Base-by-base conservation (phyloP, 2,329 filamentous ascomycete species). In the Calonectria hongkongensis region DNA sequence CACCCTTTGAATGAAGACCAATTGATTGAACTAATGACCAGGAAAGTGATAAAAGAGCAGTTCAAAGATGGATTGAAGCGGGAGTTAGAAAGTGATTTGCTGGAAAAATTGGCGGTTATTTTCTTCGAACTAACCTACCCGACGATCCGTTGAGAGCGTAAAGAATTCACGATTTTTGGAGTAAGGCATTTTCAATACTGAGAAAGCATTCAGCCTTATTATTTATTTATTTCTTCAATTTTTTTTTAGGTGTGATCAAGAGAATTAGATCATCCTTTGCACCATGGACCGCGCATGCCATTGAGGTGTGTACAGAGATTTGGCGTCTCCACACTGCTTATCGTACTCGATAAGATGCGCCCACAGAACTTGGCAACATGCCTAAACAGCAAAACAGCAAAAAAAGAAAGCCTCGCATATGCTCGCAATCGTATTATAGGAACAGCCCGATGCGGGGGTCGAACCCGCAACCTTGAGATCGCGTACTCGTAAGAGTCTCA, bases 401-500 rank as follows among this genome's bases (percentile, higher is more conserved):
- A 71, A 70, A 78, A 63, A 75, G 66, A 75, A 66, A 76, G 74
- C 75, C 76, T 70, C 74, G 70, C 73, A 63, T 21, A 28, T 54
- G 74, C 71, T 78, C 65, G 58, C 76, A 75, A 76, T 76, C 75
- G 75, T 71, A 77, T 47, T 64, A 15, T 3, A 21, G 2, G 15
- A 70, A 70, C 43, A 84, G 82, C 81, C 83, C 83, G 80, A 84
- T 81, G 83, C 81, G 83, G 83, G 83, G 83, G 82, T 88, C 86
- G 87, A 89, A 89, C 88, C 86, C 86, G 85, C 86, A 88, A 85
- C 86, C 87, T 88, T 88, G 86, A 88, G 87, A 88, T 88, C 45
- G 78, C 65, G 76, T 73, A 75, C 77, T 78, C 74, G 21, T 88
- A 88, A 88, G 90, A 92, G 90, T 92, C 90, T 91, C 87, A 91